Evolutionary conservation across 768 basidiomycete species (phyloP).

Genomic region (Hemileccinum impolitum): DNA sequence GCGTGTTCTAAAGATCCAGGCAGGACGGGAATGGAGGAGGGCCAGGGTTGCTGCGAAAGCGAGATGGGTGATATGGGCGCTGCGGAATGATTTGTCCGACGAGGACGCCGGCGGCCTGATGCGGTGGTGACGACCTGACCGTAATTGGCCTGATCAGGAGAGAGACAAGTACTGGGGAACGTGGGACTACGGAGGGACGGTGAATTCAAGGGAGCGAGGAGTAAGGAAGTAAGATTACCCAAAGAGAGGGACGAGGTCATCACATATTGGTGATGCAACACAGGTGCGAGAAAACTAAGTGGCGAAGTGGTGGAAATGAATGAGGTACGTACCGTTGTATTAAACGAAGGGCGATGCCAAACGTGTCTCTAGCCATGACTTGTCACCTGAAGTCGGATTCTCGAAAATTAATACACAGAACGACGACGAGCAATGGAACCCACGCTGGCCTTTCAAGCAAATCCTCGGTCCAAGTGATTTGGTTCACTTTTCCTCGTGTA

Average conservation of each 20-base stretch:
- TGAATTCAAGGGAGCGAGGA: conserved; percentile 8
- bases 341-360: conserved; percentile 86
- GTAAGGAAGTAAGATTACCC: conserved; percentile 48
- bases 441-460: conserved; percentile 77
- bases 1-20: conserved; percentile 24
- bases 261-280: conserved; percentile 85
- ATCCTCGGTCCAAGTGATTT: conserved; percentile 52
- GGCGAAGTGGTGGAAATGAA: conserved; percentile 8
- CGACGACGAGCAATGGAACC: conserved; percentile 1
- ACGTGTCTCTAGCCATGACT: conserved; percentile 94
- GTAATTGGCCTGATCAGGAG: conserved; percentile 83
- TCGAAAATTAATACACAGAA: neutral
- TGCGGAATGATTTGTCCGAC: conserved; percentile 46
- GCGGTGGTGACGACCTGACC: conserved; percentile 75
- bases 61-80: conserved; percentile 30
- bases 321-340: conserved; percentile 63
- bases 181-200: conserved; percentile 54
- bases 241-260: conserved; percentile 84
- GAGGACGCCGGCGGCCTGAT: conserved; percentile 57
- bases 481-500: conserved; percentile 61
- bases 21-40: conserved; percentile 41
- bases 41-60: conserved; percentile 43
- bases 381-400: conserved; percentile 53
- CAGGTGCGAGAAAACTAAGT: conserved; percentile 36
- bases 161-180: conserved; percentile 79